These are phyloP conservation scores for Leptographium lundbergii DNA, from an alignment of 2,329 filamentous ascomycete species.

Conservation along the genomic window DNA sequence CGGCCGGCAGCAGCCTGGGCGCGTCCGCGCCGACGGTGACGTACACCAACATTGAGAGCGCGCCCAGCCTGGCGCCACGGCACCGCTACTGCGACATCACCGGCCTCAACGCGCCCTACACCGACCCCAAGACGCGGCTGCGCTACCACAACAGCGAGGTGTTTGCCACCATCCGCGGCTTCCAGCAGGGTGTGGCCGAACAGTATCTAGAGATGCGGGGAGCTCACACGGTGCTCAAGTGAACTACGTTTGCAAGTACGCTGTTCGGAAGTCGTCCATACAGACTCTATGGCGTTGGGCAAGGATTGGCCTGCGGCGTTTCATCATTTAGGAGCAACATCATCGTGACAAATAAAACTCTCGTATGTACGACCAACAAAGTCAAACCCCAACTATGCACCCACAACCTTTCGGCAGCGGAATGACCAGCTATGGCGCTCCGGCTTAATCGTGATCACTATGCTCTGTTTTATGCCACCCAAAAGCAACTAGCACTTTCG, in stretches of 20 bases:
- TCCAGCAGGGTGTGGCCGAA: slow-evolving; percentile 76
- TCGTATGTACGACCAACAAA: slow-evolving; percentile 72
- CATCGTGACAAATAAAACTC: not conserved
- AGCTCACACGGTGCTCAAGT: slow-evolving; percentile 89
- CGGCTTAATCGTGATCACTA: slow-evolving; percentile 93
- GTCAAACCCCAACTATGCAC: slow-evolving; percentile 93
- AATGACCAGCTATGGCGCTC: slow-evolving; percentile 75
- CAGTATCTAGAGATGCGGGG: slow-evolving; percentile 81
- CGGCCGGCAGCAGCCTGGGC: not conserved
- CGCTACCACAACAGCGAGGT: slow-evolving; percentile 90
- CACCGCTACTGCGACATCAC: slow-evolving; percentile 95
- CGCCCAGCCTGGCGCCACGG: slow-evolving; percentile 72
- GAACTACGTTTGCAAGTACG: too few relatives aligned
- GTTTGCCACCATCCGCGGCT: slow-evolving; percentile 66
- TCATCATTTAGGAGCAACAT: too few relatives aligned
- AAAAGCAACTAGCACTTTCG: slow-evolving; percentile 17
- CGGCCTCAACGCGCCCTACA: slow-evolving; percentile 79
- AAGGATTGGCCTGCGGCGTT: not conserved
- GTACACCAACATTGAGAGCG: slow-evolving; percentile 89
- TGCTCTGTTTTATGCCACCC: slow-evolving; percentile 57
- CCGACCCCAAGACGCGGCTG: slow-evolving; percentile 87
- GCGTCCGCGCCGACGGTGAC: slow-evolving; percentile 59
- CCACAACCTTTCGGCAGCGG: slow-evolving; percentile 61
- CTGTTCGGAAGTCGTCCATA: too few relatives aligned
- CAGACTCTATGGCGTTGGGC: not conserved